Base-by-base conservation (phyloP, 1,284 basidiomycete genomes). In the Trametes versicolor region DNA sequence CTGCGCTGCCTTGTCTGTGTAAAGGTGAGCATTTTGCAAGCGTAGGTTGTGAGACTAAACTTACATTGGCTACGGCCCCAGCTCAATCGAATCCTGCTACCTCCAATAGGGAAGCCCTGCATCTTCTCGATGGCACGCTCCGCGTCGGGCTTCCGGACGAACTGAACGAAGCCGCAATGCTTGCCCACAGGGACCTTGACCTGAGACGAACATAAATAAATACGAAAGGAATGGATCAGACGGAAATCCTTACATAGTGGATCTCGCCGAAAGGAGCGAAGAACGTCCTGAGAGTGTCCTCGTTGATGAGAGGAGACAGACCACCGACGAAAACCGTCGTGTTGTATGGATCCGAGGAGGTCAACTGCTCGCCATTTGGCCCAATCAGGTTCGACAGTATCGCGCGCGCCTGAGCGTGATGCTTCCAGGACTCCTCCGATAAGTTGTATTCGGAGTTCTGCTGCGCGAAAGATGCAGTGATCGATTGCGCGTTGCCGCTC, bases 151-250 rank as follows among this genome's bases (percentile, higher is more conserved):
- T 98, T 97, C 69, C 90, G 85, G 29, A 97, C 93, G 73, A 95
- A 98, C 78, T 97, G 96, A 32, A 98, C 96, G 72, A 98, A 98
- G 0, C 96, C 96, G 73, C 96, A 98, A 66, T 96, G 94, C 75
- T 98, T 98, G 55, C 95, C 95, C 29, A 95, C 92, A 2, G 96
- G 96, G 8, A 98, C 96, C 80, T 98, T 98, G 75, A 97, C 94
- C 92, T 94, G 70, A 36, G 17, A 25, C 4, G 51, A 50, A 41
- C 47, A 58, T 59, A 34, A 69, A 62, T 62, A 60, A 63, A 54
- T 43, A 53, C 41, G 19, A 12, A 53, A 51, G 52, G 15, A 17
- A 58, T 57, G 12, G 45, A 56, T 60, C 39, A 65, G 58, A 59
- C 36, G 17, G 17, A 21, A 58, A 32, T 47, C 72, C 70, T 55